Conservation (phyloP, 441 rosid genomes). For the Aquilaria agallochum region DNA sequence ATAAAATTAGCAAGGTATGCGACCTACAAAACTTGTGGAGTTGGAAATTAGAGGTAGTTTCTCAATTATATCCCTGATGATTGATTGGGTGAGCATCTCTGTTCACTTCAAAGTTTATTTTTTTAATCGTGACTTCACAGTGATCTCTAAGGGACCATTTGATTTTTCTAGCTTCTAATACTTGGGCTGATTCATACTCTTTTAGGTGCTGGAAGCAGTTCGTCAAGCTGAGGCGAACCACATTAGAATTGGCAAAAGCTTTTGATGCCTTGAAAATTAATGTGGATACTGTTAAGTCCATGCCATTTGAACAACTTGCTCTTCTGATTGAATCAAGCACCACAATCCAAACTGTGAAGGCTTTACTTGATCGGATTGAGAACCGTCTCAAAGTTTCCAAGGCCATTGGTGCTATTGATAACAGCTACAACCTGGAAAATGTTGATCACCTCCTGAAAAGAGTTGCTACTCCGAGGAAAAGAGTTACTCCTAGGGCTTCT, state of each 20-base stretch:
- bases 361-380: conserved; percentile 78
- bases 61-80: no score
- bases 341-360: conserved; percentile 58
- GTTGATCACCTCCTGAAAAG: conserved; percentile 87
- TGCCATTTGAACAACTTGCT: conserved; percentile 93
- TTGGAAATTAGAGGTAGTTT: no score
- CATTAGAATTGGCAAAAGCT: conserved; percentile 66
- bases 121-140: no score
- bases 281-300: conserved; percentile 36
- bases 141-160: no score
- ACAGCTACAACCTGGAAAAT: conserved; percentile 43
- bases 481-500: conserved; percentile 35
- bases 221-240: conserved; percentile 58
- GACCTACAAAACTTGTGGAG: not conserved
- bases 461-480: conserved; percentile 73
- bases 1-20: conserved; percentile 70
- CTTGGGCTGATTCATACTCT: conserved; percentile 6
- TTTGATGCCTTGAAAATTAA: conserved; percentile 63
- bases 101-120: no score
- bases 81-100: no score
- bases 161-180: conserved; percentile 11
- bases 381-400: conserved; percentile 55
- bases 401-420: conserved; percentile 21
- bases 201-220: conserved; percentile 91
- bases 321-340: conserved; percentile 55